Evolutionary conservation across 305 asterid genomes (phyloP).

Genomic region (Fraxinus xanthoxyloides): DNA sequence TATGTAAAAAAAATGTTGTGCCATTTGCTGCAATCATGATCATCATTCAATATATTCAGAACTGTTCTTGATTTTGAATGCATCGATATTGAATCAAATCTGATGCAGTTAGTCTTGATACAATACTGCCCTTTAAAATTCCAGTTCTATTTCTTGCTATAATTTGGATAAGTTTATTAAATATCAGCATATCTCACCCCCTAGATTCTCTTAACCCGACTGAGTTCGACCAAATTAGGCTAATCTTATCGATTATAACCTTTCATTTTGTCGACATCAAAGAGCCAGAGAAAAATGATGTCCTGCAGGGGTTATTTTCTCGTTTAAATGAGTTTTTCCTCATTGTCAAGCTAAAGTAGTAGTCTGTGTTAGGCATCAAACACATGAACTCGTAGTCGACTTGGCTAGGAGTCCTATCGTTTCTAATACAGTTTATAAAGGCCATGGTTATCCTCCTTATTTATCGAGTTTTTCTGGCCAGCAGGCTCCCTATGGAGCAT

Average conservation of each 20-base stretch:
- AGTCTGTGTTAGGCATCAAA: slow-evolving; percentile 35
- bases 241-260: slow-evolving; percentile 36
- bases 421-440: slow-evolving; percentile 39
- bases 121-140: slow-evolving; percentile 23
- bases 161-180: slow-evolving; percentile 3
- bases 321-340: slow-evolving; percentile 24
- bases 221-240: slow-evolving; percentile 45
- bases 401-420: slow-evolving; percentile 29
- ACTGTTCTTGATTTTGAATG: slow-evolving; percentile 26
- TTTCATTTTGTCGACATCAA: slow-evolving; percentile 64
- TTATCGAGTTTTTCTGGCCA: slow-evolving; percentile 44
- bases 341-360: slow-evolving; percentile 50
- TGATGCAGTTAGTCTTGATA: slow-evolving; percentile 22
- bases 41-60: slow-evolving; percentile 3
- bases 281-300: slow-evolving; percentile 62
- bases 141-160: slow-evolving; percentile 22
- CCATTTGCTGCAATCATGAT: slow-evolving; percentile 16
- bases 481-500: slow-evolving; percentile 33
- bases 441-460: slow-evolving; percentile 53
- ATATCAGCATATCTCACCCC: slow-evolving; percentile 41
- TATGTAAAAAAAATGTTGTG: slow-evolving; percentile 4
- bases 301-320: slow-evolving; percentile 45
- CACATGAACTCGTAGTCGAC: slow-evolving; percentile 49
- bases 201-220: slow-evolving; percentile 57
- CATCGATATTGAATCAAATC: slow-evolving; percentile 16